Evolutionary conservation across 371 early-diverging fungal genomes (phyloP).

Genomic region (Smittium culicis): DNA sequence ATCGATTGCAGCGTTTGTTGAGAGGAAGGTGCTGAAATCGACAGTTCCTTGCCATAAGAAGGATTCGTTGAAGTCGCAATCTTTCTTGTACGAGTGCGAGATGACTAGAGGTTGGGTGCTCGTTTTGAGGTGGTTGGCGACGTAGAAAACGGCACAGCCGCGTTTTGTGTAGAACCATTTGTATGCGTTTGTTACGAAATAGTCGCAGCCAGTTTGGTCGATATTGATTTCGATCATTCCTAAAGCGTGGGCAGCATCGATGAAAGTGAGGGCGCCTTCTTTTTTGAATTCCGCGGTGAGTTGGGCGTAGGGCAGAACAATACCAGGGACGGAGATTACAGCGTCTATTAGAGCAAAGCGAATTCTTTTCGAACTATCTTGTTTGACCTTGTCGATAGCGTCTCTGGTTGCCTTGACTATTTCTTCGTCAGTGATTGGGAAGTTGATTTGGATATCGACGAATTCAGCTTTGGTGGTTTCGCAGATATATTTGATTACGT

Average conservation of each 20-base stretch:
- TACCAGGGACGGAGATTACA: neutral
- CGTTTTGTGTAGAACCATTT: conserved; percentile 1
- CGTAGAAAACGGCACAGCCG: conserved; percentile 4
- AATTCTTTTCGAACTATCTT: neutral
- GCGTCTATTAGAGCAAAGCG: conserved; percentile 1
- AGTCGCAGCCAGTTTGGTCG: neutral
- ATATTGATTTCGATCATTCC: neutral
- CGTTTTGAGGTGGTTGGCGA: neutral
- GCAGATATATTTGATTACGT: neutral
- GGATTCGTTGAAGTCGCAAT: conserved; percentile 1
- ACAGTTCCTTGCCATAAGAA: conserved; percentile 7
- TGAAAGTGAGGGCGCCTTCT: neutral
- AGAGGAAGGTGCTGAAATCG: conserved; percentile 1
- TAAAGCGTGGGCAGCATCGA: conserved; percentile 3
- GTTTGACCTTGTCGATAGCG: neutral
- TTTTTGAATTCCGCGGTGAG: neutral
- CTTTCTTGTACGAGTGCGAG: neutral
- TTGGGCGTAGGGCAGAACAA: neutral
- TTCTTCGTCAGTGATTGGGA: neutral
- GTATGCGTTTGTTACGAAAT: conserved; percentile 7
- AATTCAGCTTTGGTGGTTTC: neutral
- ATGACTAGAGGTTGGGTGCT: neutral
- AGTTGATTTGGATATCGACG: neutral
- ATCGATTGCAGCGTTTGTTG: neutral
- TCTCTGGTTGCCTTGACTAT: neutral